These are phyloP conservation scores for Fusarium oligoseptatum DNA, from an alignment of 2,329 filamentous ascomycete species.

Conservation along the genomic window DNA sequence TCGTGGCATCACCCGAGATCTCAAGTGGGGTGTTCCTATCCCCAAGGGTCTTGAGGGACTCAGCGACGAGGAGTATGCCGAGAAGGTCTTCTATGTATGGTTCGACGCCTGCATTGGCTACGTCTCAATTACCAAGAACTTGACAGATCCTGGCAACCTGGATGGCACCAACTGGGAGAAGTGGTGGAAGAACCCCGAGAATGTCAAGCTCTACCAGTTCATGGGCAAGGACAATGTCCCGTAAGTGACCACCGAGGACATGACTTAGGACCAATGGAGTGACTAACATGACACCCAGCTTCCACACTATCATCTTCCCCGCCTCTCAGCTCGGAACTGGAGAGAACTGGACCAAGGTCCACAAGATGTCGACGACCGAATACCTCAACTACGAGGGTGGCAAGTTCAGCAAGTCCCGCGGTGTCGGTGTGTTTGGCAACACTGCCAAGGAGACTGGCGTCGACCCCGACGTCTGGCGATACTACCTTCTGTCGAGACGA, in stretches of 20 bases:
- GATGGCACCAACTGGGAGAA: slow-evolving; percentile 81
- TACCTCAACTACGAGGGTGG: slow-evolving; percentile 88
- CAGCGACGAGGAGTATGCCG: slow-evolving; percentile 66
- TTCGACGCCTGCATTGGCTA: slow-evolving; percentile 96
- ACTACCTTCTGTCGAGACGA: slow-evolving; percentile 87
- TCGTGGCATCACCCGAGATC: slow-evolving; percentile 90
- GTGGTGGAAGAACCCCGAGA: slow-evolving; percentile 93
- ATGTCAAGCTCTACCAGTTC: slow-evolving; percentile 93
- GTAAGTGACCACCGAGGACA: slow-evolving; percentile 53
- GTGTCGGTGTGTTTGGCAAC: slow-evolving; percentile 91
- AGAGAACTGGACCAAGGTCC: slow-evolving; percentile 89
- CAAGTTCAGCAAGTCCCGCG: slow-evolving; percentile 93
- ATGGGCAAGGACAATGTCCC: slow-evolving; percentile 83
- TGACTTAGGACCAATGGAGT: not conserved
- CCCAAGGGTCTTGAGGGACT: slow-evolving; percentile 62
- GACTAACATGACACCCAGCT: slow-evolving; percentile 38
- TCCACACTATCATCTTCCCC: slow-evolving; percentile 91
- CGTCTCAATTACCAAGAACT: slow-evolving; percentile 92
- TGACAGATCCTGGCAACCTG: slow-evolving; percentile 70
- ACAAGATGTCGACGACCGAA: slow-evolving; percentile 90
- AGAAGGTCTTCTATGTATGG: slow-evolving; percentile 90
- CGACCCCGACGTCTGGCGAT: slow-evolving; percentile 90
- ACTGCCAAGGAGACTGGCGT: slow-evolving; percentile 90
- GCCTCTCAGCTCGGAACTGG: slow-evolving; percentile 86
- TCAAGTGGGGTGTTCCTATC: slow-evolving; percentile 85